These are phyloP conservation scores for Microcyclospora pomicola DNA, from an alignment of 2,329 filamentous ascomycete species.

Conservation along the genomic window DNA sequence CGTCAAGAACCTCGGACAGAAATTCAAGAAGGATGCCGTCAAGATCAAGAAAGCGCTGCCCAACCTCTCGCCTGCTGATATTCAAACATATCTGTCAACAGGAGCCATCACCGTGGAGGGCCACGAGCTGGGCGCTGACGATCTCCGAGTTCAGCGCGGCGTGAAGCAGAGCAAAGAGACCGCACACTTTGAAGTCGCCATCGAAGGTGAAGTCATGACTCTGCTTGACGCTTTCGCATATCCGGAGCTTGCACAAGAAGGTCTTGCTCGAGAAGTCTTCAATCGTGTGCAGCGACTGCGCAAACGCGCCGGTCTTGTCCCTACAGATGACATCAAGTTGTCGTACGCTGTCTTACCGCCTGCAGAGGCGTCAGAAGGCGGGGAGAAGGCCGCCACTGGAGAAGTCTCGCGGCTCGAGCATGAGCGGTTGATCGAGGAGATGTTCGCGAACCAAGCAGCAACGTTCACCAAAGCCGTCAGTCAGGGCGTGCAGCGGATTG, in stretches of 20 bases:
- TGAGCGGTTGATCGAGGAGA: conserved; percentile 21
- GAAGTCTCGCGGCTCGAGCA: conserved; percentile 18
- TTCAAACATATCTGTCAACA: conserved; percentile 60
- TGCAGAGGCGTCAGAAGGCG: conserved; percentile 8
- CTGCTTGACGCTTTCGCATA: conserved; percentile 76
- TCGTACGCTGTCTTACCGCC: conserved; percentile 63
- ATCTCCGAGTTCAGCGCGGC: conserved; percentile 69
- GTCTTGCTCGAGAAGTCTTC: conserved; percentile 81
- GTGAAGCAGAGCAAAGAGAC: conserved; percentile 59
- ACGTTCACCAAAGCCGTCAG: conserved; percentile 24
- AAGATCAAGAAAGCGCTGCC: conserved; percentile 87
- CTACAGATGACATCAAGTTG: conserved; percentile 93
- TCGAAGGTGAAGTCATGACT: conserved; percentile 77
- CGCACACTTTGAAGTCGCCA: conserved; percentile 70
- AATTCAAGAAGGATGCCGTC: conserved; percentile 86
- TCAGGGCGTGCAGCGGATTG: conserved; percentile 14
- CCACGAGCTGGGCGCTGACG: conserved; percentile 67
- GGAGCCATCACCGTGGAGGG: conserved; percentile 73
- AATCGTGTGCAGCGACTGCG: conserved; percentile 82
- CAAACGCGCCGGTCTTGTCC: conserved; percentile 82
- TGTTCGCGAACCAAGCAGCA: conserved; percentile 21
- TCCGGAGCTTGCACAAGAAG: conserved; percentile 75
- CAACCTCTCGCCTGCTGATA: conserved; percentile 60
- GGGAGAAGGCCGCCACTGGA: conserved; percentile 11
- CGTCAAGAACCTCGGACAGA: conserved; percentile 90